phyloP scores from a whole-genome alignment of 140 eudicot genomes.

The Oenanthe javanica region DNA sequence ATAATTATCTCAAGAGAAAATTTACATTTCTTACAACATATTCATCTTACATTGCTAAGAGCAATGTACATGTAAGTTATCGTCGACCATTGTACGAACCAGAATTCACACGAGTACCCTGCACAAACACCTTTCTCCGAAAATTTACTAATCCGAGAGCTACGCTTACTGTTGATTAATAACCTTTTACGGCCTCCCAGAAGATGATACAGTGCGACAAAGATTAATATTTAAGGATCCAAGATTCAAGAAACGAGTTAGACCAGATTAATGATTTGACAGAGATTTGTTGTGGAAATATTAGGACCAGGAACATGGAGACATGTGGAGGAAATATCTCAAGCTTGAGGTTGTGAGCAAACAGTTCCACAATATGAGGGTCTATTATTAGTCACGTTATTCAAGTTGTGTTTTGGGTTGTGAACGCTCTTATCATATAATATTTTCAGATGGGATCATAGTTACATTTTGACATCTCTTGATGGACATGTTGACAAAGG shows the following conservation, averaged over 20 bases:
- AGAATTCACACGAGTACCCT: background rate
- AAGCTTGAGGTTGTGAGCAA: slow-evolving; percentile 3
- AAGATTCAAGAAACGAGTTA: background rate
- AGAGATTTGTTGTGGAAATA: background rate
- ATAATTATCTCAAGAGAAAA: background rate
- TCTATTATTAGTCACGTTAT: background rate
- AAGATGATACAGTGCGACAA: background rate
- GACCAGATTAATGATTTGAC: background rate
- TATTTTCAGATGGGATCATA: background rate
- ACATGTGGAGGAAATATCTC: background rate
- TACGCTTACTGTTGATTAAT: background rate
- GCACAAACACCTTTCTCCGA: background rate
- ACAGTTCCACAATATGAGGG: background rate
- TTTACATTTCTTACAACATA: background rate
- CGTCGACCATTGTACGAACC: background rate
- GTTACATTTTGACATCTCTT: background rate
- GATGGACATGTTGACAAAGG: background rate
- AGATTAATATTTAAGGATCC: background rate
- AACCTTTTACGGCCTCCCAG: background rate
- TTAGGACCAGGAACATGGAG: background rate
- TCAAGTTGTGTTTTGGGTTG: background rate
- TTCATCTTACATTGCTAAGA: background rate
- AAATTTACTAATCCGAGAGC: background rate
- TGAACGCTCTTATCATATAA: background rate
- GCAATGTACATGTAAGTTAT: background rate